A percentile compares a stretch with the other conserved stretches of the same genome.
Conservation (phyloP, 2,329 filamentous ascomycete species). For the Myriosclerotinia duriaeana region DNA sequence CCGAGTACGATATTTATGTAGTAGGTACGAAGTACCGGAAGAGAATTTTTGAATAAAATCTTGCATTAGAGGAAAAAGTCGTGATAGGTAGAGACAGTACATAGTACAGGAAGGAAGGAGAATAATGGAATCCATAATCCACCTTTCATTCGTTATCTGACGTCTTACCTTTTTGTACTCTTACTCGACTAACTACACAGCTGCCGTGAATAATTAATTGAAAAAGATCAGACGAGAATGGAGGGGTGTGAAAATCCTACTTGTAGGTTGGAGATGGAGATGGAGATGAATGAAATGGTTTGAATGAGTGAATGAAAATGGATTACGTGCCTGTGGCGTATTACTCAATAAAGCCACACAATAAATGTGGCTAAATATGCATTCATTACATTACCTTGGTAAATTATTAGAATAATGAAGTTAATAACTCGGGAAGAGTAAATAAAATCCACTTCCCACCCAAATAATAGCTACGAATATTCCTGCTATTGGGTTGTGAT, state of each 20-base stretch:
- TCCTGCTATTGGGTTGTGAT: not conserved
- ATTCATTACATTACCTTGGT: constrained; percentile 22
- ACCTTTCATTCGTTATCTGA: too few relatives aligned
- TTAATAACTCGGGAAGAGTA: constrained; percentile 17
- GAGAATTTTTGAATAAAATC: constrained; percentile 3
- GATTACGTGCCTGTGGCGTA: constrained; percentile 1
- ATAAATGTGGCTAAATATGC: constrained; percentile 12
- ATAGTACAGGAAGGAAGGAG: too few relatives aligned
- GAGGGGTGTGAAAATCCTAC: not conserved
- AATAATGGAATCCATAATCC: too few relatives aligned
- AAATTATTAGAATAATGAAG: not conserved
- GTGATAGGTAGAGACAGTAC: not conserved
- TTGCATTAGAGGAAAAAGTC: constrained; percentile 4
- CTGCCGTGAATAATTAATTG: too few relatives aligned
- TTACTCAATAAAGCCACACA: constrained; percentile 6
- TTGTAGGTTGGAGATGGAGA: too few relatives aligned
- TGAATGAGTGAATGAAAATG: not conserved
- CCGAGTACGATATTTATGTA: not conserved
- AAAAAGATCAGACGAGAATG: too few relatives aligned
- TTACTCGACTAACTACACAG: too few relatives aligned
- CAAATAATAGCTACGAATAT: constrained; percentile 12
- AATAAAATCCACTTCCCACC: constrained; percentile 20
- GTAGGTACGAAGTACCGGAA: not conserved
- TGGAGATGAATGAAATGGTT: too few relatives aligned
- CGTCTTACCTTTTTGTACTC: too few relatives aligned